Base-by-base conservation (phyloP, 495 filamentous ascomycete genomes). In the Hypoxylon perforatum region DNA sequence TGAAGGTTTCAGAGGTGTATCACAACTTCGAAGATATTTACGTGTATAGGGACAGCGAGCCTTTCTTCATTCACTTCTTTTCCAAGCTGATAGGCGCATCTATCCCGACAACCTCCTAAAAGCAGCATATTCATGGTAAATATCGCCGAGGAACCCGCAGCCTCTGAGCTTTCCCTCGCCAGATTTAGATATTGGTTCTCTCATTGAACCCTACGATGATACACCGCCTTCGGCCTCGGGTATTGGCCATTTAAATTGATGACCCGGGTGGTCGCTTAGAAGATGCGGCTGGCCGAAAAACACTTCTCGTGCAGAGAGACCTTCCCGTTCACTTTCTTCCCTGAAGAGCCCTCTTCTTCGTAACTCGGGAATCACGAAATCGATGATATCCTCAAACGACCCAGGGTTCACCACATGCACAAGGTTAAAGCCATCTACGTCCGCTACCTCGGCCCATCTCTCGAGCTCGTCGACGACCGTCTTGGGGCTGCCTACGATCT, bases 391-490 rank as follows among this genome's bases (percentile, higher is more conserved):
- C 42, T 73, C 75, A 28, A 66, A 77, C 4, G 68, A 73, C 12
- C 70, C 74, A n/a, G 74, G 75, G 18, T 73, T 73, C 0, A 64
- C 67, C 3, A 69, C 67, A 23, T 76, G 64, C 53, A 50, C 60
- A 41, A 76, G 47, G 54, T 77, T 77, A 65, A 75, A 77, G 6
- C 75, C 75, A 56, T 77, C 73, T 2, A 77, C 52, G 67, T 86
- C 84, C 0, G 85, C 84, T 42, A 84, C 82, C 41, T 78, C 62
- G 4, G 83, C 78, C 86, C 84, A 87, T 12, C 74, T 78, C 72
- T 86, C 83, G 71, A 88, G 77, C 14, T 78, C 71, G 66, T 88
- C 83, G 0, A 85, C 85, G 15, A 88, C 81, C 28, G 81, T 81
- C 36, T 72, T 68, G 0, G 84, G 68, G 5, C 84, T 87, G 3